These are phyloP conservation scores for Aquilaria yunnanensis DNA, from an alignment of 345 rosid species.

Conservation along the genomic window DNA sequence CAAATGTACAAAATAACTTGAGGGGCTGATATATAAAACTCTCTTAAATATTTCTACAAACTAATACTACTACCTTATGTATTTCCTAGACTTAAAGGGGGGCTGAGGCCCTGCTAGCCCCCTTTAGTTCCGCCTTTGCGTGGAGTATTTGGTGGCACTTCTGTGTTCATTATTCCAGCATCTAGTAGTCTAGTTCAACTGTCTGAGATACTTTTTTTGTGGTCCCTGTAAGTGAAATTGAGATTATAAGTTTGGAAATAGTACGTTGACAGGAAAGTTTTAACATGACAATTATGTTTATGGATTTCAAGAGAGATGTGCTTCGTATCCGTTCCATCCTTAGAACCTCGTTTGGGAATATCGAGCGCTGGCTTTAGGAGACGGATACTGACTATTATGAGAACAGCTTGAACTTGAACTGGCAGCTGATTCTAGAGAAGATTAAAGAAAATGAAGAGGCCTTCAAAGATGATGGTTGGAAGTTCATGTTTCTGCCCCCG, in stretches of 20 bases:
- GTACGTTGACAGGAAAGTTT: constrained; percentile 88
- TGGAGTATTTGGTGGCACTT: constrained; percentile 78
- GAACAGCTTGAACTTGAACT: constrained; percentile 87
- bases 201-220: constrained; percentile 70
- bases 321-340: constrained; percentile 78
- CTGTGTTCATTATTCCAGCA: constrained; percentile 84
- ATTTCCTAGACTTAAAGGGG: no score
- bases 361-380: constrained; percentile 91
- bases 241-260: constrained; percentile 92
- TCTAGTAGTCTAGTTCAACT: constrained; percentile 88
- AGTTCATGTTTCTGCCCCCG: constrained; percentile 72
- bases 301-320: constrained; percentile 90
- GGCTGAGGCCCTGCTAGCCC: no score
- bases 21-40: no score
- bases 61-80: no score
- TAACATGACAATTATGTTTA: constrained; percentile 84
- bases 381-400: constrained; percentile 88
- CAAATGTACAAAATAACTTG: no score
- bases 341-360: constrained; percentile 68
- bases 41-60: no score
- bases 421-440: constrained; percentile 86
- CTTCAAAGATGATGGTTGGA: constrained; percentile 79
- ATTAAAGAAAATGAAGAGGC: constrained; percentile 83
- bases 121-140: not conserved
- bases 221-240: constrained; percentile 79